Percentiles rank a stretch among this genome's conserved stretches.
Conservation (phyloP, 352 stramenopile genomes). For the Proteromonas lacertae region DNA sequence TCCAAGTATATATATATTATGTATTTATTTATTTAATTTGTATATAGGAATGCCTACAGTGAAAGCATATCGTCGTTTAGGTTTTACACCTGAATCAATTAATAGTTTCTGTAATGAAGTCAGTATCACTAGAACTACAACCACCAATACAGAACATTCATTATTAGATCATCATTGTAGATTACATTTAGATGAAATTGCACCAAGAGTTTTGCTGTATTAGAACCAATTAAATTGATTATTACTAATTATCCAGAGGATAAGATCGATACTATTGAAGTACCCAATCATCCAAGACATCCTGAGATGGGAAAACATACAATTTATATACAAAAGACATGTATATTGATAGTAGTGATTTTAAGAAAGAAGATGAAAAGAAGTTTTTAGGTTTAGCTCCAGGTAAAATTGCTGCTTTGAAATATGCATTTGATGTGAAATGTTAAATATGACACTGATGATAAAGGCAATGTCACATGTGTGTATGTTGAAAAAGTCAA, state of each 20-base stretch:
- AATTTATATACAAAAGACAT: conserved; percentile 5
- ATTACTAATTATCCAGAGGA: no score
- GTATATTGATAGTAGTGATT: conserved; percentile 30
- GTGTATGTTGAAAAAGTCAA: no score
- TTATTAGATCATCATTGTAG: conserved; percentile 12
- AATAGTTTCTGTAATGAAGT: conserved; percentile 51
- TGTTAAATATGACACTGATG: no score
- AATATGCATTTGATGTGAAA: conserved; percentile 44
- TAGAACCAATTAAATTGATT: no score
- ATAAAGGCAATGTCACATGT: no score
- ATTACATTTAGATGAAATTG: no score
- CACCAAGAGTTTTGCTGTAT: no score
- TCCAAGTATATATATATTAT: conserved; percentile 83
- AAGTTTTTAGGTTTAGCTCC: conserved; percentile 75
- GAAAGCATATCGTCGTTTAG: conserved; percentile 31
- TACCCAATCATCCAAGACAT: no score
- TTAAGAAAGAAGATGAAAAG: conserved; percentile 18
- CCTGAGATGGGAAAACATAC: background rate
- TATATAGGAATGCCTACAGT: background rate
- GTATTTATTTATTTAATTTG: no score
- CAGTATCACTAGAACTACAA: conserved; percentile 29
- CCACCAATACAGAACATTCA: conserved; percentile 24
- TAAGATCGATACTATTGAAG: no score
- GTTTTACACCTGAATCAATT: conserved; percentile 46
- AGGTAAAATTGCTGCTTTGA: conserved; percentile 70